A percentile compares a stretch with the other conserved stretches of the same genome.
These are phyloP conservation scores for Ascochyta viciae-villosae DNA, from an alignment of 2,329 filamentous ascomycete species.

Conservation along the genomic window DNA sequence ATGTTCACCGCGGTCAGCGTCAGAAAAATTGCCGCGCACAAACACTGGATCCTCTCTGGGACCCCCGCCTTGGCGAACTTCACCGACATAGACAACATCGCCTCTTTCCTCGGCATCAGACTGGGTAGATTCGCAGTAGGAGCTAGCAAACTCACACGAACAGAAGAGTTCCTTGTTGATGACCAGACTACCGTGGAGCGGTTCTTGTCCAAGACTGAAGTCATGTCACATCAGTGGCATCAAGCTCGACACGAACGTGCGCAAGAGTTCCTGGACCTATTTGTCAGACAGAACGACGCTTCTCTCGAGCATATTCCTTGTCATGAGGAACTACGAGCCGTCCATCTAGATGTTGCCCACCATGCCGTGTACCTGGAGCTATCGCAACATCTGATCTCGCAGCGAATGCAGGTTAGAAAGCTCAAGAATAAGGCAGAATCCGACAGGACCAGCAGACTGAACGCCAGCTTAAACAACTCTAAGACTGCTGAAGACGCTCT, in stretches of 20 bases:
- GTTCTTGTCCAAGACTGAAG: constrained; percentile 61
- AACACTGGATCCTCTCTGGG: constrained; percentile 68
- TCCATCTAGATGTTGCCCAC: constrained; percentile 57
- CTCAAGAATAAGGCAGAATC: constrained; percentile 44
- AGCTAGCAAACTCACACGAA: constrained; percentile 52
- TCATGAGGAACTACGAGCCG: constrained; percentile 53
- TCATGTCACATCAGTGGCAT: constrained; percentile 61
- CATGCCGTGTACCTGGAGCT: constrained; percentile 62
- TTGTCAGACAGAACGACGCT: constrained; percentile 55
- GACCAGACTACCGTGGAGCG: constrained; percentile 57
- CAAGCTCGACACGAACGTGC: constrained; percentile 58
- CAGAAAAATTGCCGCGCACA: constrained; percentile 56
- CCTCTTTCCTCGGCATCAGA: constrained; percentile 61
- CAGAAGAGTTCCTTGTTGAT: constrained; percentile 49
- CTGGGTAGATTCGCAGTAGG: constrained; percentile 63
- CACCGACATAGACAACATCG: constrained; percentile 66
- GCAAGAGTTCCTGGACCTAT: constrained; percentile 62
- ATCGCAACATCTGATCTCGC: constrained; percentile 60
- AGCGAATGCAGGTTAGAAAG: constrained; percentile 57
- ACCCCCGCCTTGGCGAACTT: constrained; percentile 67
- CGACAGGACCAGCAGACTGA: constrained; percentile 51
- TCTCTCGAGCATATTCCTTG: constrained; percentile 49
- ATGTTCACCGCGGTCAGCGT: constrained; percentile 47
- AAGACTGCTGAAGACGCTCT: constrained; percentile 60
- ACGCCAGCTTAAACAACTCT: constrained; percentile 55